Evolutionary conservation across 2,329 filamentous ascomycete genomes (phyloP), one percentile per base, ranked within the genome.

Genomic region (Pseudogymnoascus sp.): DNA sequence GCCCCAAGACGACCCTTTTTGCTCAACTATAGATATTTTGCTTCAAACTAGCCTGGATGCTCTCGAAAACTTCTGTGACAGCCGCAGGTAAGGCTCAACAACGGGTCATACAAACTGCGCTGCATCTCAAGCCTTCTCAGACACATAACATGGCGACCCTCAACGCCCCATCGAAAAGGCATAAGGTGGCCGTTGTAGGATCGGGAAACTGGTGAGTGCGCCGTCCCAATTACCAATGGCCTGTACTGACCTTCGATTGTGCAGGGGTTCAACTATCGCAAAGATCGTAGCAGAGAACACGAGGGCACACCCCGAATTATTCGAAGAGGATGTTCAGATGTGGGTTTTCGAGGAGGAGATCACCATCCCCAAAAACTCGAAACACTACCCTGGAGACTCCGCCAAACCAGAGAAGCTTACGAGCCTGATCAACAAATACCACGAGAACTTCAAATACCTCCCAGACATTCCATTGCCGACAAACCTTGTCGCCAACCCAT

Each of bases 391-490:
- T 82, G 65, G 81, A 79, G 23, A 77, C 81, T 57, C 72, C 72
- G 83, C 85, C 67, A 81, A 85, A 68, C 85, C 89, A 2, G 90
- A 95, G 76, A 96, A 96, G 79, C 87, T 99, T 76, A 96, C 95
- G 6, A 77, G 85, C 62, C 78, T 99, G 71, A 96, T 99, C 85
- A 99, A 99, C 81, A 84, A 83, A 51, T 79, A 90, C 73, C 93
- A 98, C 79, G 95, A 99, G 80, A 99, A 99, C 77, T 83, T 96
- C 79, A 99, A 98, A 79, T 99, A 99, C 79, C 89, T 99, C 8
- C 92, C 93, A n/a, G 86, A 86, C 71, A 90, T 99, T 73, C 80
- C 83, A 34, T 85, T 99, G 1, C 95, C 95, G 3, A 72, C 81
- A 66, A 99, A 99, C 76, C 80, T 96, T 64, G 77, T 93, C 70